These are phyloP conservation scores for Pezicula carpinea DNA, from an alignment of 2,329 filamentous ascomycete species.

Conservation along the genomic window DNA sequence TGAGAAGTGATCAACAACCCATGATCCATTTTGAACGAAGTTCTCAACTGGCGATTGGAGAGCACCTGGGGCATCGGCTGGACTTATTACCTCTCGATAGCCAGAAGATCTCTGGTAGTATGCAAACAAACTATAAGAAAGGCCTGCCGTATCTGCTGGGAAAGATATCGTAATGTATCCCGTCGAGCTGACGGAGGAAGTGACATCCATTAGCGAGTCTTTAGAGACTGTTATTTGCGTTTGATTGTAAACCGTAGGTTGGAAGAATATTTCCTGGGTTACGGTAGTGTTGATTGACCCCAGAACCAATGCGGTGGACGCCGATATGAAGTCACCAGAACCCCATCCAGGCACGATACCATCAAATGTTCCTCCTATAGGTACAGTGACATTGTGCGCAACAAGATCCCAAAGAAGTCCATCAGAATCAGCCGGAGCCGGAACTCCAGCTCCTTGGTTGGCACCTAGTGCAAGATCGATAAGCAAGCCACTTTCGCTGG, in stretches of 20 bases:
- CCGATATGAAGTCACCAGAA: constrained; percentile 12
- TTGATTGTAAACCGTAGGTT: too few relatives aligned
- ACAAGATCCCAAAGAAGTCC: constrained; percentile 15
- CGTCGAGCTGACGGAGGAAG: neutral
- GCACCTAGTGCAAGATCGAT: constrained; percentile 43
- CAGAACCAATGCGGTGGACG: neutral
- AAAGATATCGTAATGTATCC: neutral
- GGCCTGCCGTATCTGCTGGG: neutral
- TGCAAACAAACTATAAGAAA: neutral
- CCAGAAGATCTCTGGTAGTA: neutral
- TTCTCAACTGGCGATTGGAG: constrained; percentile 15
- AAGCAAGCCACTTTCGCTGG: constrained; percentile 30
- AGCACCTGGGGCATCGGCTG: constrained; percentile 27
- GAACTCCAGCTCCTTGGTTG: constrained; percentile 43
- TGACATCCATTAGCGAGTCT: too few relatives aligned
- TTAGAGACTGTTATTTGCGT: too few relatives aligned
- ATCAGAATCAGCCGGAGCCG: constrained; percentile 28
- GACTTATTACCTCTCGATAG: constrained; percentile 13
- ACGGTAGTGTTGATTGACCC: neutral
- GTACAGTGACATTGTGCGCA: constrained; percentile 14
- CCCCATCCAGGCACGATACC: constrained; percentile 34
- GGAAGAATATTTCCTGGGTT: too few relatives aligned
- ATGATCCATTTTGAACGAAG: constrained; percentile 31
- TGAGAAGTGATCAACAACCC: constrained; percentile 33
- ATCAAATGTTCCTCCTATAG: constrained; percentile 25